phyloP scores from a whole-genome alignment of 257 asterid genomes.

The Anisodus tanguticus region DNA sequence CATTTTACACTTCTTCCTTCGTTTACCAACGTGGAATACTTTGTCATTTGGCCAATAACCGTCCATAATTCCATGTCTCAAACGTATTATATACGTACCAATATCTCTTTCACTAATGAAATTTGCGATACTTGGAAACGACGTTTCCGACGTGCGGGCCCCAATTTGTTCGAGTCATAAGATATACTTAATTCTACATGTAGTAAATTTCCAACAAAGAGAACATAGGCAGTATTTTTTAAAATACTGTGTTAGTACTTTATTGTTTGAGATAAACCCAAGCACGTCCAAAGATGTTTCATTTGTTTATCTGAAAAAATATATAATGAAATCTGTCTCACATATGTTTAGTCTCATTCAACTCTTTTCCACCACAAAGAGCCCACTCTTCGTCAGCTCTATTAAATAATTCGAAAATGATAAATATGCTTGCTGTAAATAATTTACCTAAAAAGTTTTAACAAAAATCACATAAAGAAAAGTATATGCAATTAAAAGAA shows the following conservation, averaged over 20 bases:
- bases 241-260: not conserved
- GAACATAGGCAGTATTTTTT: not conserved
- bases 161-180: too few relatives aligned
- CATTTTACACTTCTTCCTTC: too few relatives aligned
- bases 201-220: too few relatives aligned
- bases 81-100: too few relatives aligned
- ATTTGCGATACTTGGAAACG: too few relatives aligned
- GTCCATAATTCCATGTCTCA: too few relatives aligned
- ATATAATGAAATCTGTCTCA: not conserved
- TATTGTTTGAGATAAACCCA: conserved; percentile 13
- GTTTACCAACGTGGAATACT: too few relatives aligned
- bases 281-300: conserved; percentile 26
- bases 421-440: not conserved
- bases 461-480: not conserved
- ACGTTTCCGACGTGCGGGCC: too few relatives aligned
- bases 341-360: conserved; percentile 18
- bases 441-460: not conserved
- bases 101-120: too few relatives aligned
- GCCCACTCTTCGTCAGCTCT: not conserved
- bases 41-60: too few relatives aligned
- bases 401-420: not conserved
- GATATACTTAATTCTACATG: too few relatives aligned
- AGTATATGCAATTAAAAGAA: not conserved
- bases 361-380: conserved; percentile 3
- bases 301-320: not conserved